phyloP scores from a whole-genome alignment of 2,329 filamentous ascomycete genomes.

The Fusarium torulosum region DNA sequence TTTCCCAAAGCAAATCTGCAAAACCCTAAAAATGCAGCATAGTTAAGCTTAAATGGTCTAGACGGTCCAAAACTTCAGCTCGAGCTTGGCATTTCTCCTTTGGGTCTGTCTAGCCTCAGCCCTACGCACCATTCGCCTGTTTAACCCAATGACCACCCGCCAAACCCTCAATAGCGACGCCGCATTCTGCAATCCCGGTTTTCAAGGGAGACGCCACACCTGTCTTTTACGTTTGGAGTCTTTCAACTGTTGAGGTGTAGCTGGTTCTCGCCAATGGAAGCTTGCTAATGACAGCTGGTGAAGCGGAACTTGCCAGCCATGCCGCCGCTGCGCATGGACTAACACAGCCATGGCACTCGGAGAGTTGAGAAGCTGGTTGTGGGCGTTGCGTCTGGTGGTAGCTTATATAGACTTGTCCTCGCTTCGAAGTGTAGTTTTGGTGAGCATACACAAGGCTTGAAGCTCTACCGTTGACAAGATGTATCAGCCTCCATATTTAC shows the following conservation, averaged over 20 bases:
- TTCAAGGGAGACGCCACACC: slow-evolving; percentile 23
- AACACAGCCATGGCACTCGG: slow-evolving; percentile 3
- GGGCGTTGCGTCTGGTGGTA: not conserved
- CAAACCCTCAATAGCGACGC: slow-evolving; percentile 12
- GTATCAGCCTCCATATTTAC: slow-evolving; percentile 28
- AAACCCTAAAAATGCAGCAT: slow-evolving; percentile 1
- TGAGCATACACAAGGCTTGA: not conserved
- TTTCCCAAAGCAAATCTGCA: not conserved
- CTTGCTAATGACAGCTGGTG: slow-evolving; percentile 1
- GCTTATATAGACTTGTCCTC: slow-evolving; percentile 24
- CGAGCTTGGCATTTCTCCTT: slow-evolving; percentile 24
- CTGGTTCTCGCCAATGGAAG: slow-evolving; percentile 14
- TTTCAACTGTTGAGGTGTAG: not conserved
- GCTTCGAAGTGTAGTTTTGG: not conserved
- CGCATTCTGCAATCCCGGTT: not conserved
- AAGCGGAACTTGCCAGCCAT: not conserved
- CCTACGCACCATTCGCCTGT: slow-evolving; percentile 16
- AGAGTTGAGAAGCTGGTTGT: slow-evolving; percentile 20
- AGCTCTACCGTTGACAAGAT: not conserved
- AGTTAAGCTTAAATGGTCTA: slow-evolving; percentile 36
- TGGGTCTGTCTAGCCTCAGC: slow-evolving; percentile 17
- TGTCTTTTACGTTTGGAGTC: slow-evolving; percentile 8
- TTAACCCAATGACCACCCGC: slow-evolving; percentile 12
- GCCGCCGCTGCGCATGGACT: not conserved
- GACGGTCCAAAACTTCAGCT: slow-evolving; percentile 26